A percentile compares a stretch with the other conserved stretches of the same genome.
phyloP scores from a whole-genome alignment of 805 yeast species.

The Lipomyces starkeyi region DNA sequence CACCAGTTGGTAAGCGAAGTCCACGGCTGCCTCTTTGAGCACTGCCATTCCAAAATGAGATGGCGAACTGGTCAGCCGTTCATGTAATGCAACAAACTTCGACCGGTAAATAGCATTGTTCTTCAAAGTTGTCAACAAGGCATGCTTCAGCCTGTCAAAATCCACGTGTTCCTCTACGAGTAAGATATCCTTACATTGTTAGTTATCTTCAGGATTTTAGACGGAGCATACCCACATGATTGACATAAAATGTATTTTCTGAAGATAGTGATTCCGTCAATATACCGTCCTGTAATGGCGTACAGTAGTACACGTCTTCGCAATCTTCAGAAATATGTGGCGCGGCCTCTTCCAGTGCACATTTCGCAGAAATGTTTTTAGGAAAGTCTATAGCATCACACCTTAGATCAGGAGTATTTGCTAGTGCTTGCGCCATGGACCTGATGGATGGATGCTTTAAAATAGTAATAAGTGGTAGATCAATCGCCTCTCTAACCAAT shows the following conservation, averaged over 20 bases:
- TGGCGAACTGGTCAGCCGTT: neutral
- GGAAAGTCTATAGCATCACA: neutral
- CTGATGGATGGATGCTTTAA: slow-evolving; percentile 28
- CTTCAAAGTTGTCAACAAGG: slow-evolving; percentile 26
- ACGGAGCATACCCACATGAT: slow-evolving; percentile 24
- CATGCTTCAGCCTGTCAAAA: slow-evolving; percentile 11
- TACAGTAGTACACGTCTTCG: slow-evolving; percentile 31
- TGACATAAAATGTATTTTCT: slow-evolving; percentile 20
- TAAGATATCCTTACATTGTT: slow-evolving; percentile 25
- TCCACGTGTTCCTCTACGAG: slow-evolving; percentile 19
- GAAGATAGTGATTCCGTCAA: slow-evolving; percentile 27
- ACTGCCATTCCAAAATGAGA: slow-evolving; percentile 26
- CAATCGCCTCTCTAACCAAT: slow-evolving; percentile 14
- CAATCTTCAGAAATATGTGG: neutral
- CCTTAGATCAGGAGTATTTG: neutral
- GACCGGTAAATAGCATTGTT: slow-evolving; percentile 25
- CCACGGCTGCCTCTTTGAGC: slow-evolving; percentile 1
- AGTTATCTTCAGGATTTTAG: neutral
- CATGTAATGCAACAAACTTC: slow-evolving; percentile 12
- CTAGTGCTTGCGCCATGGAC: slow-evolving; percentile 15
- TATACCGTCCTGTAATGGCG: slow-evolving; percentile 41
- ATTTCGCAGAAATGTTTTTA: neutral
- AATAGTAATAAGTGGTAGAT: slow-evolving; percentile 24
- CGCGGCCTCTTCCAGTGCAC: neutral
- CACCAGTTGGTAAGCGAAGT: neutral